Evolutionary conservation across 1,284 basidiomycete species (phyloP), one percentile per base, ranked within the genome.

Genomic region (Ustilago hordei): DNA sequence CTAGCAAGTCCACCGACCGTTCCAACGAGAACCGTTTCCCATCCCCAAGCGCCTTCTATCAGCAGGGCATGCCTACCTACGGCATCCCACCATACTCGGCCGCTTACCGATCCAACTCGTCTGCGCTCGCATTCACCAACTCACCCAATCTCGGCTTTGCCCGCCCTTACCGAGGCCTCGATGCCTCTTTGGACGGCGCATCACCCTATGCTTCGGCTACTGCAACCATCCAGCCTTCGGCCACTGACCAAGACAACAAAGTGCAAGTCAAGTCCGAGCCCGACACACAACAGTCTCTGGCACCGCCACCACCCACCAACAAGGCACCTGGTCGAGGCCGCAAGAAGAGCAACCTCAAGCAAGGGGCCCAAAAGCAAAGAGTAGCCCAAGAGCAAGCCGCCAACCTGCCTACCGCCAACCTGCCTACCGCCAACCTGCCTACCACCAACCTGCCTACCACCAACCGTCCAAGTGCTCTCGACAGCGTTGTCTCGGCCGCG

Each of bases 21-120:
- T 68, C 71, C 63, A 69, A 75, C 54, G 76, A 78, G 60, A 77
- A 80, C 53, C 75, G 80, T 17, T 81, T 76, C 64, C 76, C 80
- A 3, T 81, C 80, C 39, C 80, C 80, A 4, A 71, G 64, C 32
- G 76, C 78, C 38, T 81, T 81, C 43, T 80, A 79, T 53, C 78
- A 80, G 56, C 78, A 80, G 55, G 78, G 78, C 38, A 60, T 74
- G 35, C 76, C 76, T 8, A 74, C 76, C 17, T 78, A 78, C 19
- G 76, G 68, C 41, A 75, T 78, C 23, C 76, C 71, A n/a, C 76
- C 76, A 1, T 78, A 78, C 39, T 69, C 76, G 41, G 64, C 71
- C 45, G 65, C 73, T 47, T 75, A 75, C 28, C 73, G 73, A 28
- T 75, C 73, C 61, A 68, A 39, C 64, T 75, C 73, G 3, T 75